A percentile compares a stretch with the other conserved stretches of the same genome.
Conservation (phyloP, 371 early-diverging fungal genomes). For the Sanchytrium tribonematis region DNA sequence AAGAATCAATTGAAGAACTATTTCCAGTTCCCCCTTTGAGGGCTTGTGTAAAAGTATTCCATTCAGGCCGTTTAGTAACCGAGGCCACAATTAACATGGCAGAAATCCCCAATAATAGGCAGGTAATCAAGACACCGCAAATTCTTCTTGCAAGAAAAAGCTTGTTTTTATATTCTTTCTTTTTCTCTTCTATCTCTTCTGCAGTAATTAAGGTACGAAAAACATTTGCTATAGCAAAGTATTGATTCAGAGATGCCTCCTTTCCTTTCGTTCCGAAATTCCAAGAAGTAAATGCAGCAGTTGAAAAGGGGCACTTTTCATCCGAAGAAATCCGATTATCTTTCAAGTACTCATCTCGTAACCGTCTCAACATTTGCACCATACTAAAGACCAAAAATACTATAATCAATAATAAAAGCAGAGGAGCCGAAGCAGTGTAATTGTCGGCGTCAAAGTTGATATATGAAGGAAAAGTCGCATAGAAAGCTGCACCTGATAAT, state of each 20-base stretch:
- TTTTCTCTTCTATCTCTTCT: background rate
- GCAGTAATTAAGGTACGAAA: background rate
- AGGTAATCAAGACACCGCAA: background rate
- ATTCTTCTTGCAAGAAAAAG: background rate
- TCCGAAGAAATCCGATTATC: background rate
- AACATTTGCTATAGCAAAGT: background rate
- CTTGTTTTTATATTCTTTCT: background rate
- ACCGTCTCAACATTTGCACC: background rate
- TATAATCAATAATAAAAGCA: background rate
- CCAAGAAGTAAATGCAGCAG: background rate
- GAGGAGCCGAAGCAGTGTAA: background rate
- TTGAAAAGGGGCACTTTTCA: background rate
- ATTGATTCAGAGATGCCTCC: background rate
- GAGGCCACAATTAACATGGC: background rate
- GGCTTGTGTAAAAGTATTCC: background rate
- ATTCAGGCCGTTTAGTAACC: background rate
- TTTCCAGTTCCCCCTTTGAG: background rate
- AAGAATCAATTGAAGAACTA: constrained; percentile 1
- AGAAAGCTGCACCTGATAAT: background rate
- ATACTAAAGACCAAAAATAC: background rate
- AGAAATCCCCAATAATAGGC: background rate
- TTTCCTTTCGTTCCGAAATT: background rate
- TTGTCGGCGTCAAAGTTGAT: background rate
- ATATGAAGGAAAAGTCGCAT: background rate
- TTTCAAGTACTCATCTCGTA: background rate